Evolutionary conservation across 179 eudicot genomes (phyloP), one percentile per base, ranked within the genome.

Genomic region (Spinacia oleracea): DNA sequence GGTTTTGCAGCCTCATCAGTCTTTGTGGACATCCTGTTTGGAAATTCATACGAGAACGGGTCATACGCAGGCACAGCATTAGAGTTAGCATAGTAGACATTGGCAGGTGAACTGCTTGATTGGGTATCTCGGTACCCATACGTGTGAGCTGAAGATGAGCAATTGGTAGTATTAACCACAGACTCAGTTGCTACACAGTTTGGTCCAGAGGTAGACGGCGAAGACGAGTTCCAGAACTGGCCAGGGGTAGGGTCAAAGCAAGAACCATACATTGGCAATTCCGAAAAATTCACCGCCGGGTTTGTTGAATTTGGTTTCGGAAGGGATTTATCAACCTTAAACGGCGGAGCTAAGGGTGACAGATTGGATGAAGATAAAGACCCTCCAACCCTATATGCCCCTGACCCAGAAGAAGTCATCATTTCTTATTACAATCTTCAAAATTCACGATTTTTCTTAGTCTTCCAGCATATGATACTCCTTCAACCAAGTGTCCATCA

Each of bases 341-440:
- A 95, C 12, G 98, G 98, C 16, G 93, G 97, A 75, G 98, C 97
- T 80, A 85, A 84, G 80, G 98, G 86, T 23, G 98, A 95, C 77
- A 95, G 85, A 88, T 82, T 93, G 20, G 95, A 91, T 15, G 92
- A 79, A 14, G 94, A 85, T 31, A 89, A 84, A 45, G 72, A 66
- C 50, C 81, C 91, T 43, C 89, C 89, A 77, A 70, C 55, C 56
- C 86, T 82, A 78, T 84, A 80, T 78, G 83, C 77, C 72, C 91
- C 92, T 60, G 87, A 80, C 72, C 79, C 86, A 60, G 81, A 80
- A 60, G 78, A 87, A 75, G 88, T 87, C 93, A 88, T 88, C 92
- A 90, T 78, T 75, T 71, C 72, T 75, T 60, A 67, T 23, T 40
- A 31, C 48, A 73, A 75, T 73, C 81, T 73, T 73, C 65, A 45